Conservation (phyloP, 1,139 yeast genomes). For the Pichia cactophila region DNA sequence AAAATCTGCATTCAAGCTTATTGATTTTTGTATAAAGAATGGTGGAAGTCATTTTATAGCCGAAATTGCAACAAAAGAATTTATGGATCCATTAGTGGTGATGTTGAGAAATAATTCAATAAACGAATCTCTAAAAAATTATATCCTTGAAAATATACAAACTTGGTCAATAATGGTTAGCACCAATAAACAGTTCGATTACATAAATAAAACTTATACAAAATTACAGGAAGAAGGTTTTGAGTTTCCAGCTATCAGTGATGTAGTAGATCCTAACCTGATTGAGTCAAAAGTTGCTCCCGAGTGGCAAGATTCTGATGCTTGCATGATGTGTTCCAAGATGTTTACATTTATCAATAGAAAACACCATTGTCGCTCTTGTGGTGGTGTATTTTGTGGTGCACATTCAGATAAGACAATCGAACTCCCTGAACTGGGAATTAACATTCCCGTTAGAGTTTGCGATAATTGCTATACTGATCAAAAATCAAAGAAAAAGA, state of each 20-base stretch:
- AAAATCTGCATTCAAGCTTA: constrained; percentile 62
- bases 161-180: constrained; percentile 74
- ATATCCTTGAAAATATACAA: constrained; percentile 59
- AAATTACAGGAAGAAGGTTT: constrained; percentile 57
- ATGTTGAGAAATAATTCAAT: constrained; percentile 31
- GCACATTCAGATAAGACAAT: constrained; percentile 65
- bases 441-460: constrained; percentile 82
- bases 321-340: constrained; percentile 89
- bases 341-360: constrained; percentile 76
- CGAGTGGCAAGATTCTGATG: constrained; percentile 94
- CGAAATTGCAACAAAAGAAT: constrained; percentile 80
- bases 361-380: constrained; percentile 93
- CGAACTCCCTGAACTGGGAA: constrained; percentile 78
- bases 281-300: constrained; percentile 93
- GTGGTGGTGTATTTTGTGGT: constrained; percentile 93
- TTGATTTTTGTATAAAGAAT: constrained; percentile 86
- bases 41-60: constrained; percentile 81
- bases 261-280: constrained; percentile 39
- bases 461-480: constrained; percentile 77
- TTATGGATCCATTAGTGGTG: constrained; percentile 63
- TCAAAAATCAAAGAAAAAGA: constrained; percentile 24
- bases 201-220: constrained; percentile 57
- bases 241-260: constrained; percentile 52
- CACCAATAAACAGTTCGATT: constrained; percentile 57
- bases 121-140: constrained; percentile 50